Percentiles rank a stretch among this genome's conserved stretches.
phyloP scores from a whole-genome alignment of 2,329 filamentous ascomycete genomes.

The Colletotrichum gloeosporioides region DNA sequence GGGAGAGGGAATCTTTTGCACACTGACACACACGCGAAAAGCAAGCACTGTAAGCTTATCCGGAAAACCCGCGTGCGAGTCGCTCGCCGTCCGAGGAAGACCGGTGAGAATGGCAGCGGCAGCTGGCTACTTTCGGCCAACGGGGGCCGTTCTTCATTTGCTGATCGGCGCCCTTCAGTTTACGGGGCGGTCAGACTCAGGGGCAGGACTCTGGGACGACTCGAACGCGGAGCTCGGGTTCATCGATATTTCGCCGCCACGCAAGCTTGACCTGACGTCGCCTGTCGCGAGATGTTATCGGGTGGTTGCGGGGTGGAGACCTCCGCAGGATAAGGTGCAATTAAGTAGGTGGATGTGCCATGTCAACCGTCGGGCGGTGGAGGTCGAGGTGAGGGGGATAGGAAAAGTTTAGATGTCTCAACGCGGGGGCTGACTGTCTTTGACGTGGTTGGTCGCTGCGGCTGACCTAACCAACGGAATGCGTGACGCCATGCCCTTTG shows the following conservation, averaged over 20 bases:
- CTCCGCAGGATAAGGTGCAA: background rate
- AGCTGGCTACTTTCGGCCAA: background rate
- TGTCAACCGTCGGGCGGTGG: background rate
- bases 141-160: background rate
- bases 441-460: background rate
- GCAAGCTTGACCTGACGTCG: background rate
- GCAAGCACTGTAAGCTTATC: background rate
- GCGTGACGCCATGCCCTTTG: background rate
- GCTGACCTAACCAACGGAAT: background rate
- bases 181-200: background rate
- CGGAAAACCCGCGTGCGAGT: background rate
- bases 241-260: background rate
- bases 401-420: background rate
- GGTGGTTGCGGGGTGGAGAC: constrained; percentile 10
- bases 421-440: background rate
- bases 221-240: background rate
- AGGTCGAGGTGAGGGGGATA: background rate
- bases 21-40: background rate
- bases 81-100: background rate
- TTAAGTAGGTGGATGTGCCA: background rate
- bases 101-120: background rate
- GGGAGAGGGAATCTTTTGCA: background rate
- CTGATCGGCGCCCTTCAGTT: background rate
- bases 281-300: background rate
- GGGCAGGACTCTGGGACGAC: background rate